Evolutionary conservation across 106 monocot genomes (phyloP).

Genomic region (Phalaenopsis equestris): DNA sequence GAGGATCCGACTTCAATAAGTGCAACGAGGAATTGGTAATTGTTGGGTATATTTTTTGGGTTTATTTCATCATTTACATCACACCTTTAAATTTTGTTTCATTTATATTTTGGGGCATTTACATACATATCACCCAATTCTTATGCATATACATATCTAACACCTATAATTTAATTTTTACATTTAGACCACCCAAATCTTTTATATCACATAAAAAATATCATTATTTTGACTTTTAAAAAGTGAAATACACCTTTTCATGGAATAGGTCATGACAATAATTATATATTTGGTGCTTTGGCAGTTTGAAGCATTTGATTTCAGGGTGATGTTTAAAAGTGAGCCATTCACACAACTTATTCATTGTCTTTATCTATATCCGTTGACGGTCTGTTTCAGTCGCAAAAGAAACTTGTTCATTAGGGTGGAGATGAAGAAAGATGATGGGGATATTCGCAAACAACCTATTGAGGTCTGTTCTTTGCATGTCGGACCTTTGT

Average conservation of each 20-base stretch:
- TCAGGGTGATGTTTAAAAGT: constrained; percentile 76
- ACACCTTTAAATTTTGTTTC: background rate
- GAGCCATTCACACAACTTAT: constrained; percentile 88
- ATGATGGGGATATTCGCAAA: constrained; percentile 72
- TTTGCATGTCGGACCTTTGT: background rate
- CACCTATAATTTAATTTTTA: no score
- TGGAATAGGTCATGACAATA: background rate
- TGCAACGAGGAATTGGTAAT: constrained; percentile 45
- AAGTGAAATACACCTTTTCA: background rate
- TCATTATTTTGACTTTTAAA: no score
- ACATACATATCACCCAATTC: no score
- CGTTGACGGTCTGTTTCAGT: constrained; percentile 78
- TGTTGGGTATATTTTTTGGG: background rate
- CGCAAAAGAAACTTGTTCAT: constrained; percentile 95
- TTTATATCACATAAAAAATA: no score
- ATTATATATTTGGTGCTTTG: constrained; percentile 15
- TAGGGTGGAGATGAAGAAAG: constrained; percentile 82
- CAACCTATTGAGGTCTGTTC: constrained; percentile 74
- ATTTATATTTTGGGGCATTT: background rate
- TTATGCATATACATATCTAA: no score
- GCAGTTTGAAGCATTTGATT: constrained; percentile 96
- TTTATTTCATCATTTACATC: background rate
- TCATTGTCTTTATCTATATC: constrained; percentile 87
- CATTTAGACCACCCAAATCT: no score
- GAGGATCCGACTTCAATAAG: constrained; percentile 15